Evolutionary conservation across 495 filamentous ascomycete species (phyloP), one percentile per base, ranked within the genome.

Genomic region (Lophiostoma macrostomum): DNA sequence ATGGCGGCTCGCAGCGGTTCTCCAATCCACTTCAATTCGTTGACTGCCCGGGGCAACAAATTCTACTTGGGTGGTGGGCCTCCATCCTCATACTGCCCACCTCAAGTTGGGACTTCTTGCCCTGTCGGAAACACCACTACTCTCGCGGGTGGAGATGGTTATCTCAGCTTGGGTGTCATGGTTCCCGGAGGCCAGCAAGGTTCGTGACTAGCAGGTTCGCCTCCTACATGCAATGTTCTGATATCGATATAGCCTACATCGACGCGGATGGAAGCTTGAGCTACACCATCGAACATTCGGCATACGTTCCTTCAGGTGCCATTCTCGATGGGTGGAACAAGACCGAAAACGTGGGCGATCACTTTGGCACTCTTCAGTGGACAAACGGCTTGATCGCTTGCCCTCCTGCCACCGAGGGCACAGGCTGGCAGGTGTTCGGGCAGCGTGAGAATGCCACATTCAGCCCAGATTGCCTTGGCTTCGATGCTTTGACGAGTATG

Each of bases 171-270:
- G 55, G 61, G 74, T 56, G 76, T 79, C 50, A 62, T 70, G 38
- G 83, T 87, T 23, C 82, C 85, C 14, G 84, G 83, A 36, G 83
- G 85, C 19, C 83, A 87, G 60, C 68, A 70, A 19, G 49, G 56
- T 60, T 40, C 8, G 56, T 38, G 30, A 11, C 22, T 10, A 29
- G n/a, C 16, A 20, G 22, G 5, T n/a, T 19, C 20, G 8, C 13
- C 23, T 14, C 3, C 8, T 22, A 8, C 7, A 22, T 12, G 5
- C 18, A 4, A 19, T 18, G n/a, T n/a, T 19, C 20, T 34, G 19
- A 53, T 22, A 36, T 4, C 12, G 13, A 8, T 3, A 32, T 14
- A 50, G 74, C 81, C 68, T 89, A 85, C 66, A 71, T 87, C 28
- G 66, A 60, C 14, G 69, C 76, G 4, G 63, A 70, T 22, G 84